Evolutionary conservation across 2,329 filamentous ascomycete species (phyloP).

Genomic region (Fusarium burgessii): DNA sequence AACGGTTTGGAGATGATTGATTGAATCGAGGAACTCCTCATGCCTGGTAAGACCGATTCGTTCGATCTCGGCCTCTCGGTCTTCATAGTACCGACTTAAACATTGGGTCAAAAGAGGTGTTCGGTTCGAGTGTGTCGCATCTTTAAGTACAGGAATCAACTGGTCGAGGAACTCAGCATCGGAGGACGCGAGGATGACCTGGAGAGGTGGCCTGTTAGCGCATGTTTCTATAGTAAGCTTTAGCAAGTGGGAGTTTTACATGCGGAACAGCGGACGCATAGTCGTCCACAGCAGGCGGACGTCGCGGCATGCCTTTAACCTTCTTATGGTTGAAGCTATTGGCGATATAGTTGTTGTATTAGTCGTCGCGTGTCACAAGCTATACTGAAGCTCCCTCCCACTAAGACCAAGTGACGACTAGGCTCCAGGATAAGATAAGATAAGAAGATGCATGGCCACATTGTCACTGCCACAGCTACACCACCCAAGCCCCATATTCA

Average conservation of each 20-base stretch:
- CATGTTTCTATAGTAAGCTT: neutral
- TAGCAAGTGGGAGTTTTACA: slow-evolving; percentile 48
- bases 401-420: slow-evolving; percentile 13
- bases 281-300: slow-evolving; percentile 60
- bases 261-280: slow-evolving; percentile 61
- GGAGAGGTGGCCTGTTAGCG: slow-evolving; percentile 13
- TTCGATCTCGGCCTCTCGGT: slow-evolving; percentile 92
- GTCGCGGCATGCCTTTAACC: slow-evolving; percentile 56
- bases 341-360: slow-evolving; percentile 18
- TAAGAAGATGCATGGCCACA: neutral
- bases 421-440: slow-evolving; percentile 11
- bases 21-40: slow-evolving; percentile 93
- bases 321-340: slow-evolving; percentile 17
- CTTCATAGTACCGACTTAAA: slow-evolving; percentile 78
- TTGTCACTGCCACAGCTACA: neutral
- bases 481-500: neutral
- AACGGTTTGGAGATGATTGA: slow-evolving; percentile 92
- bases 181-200: slow-evolving; percentile 94
- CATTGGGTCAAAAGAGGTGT: slow-evolving; percentile 80
- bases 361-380: slow-evolving; percentile 38
- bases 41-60: slow-evolving; percentile 95
- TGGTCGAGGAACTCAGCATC: slow-evolving; percentile 96
- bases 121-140: slow-evolving; percentile 82
- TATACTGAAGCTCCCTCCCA: slow-evolving; percentile 17
- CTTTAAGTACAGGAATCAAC: slow-evolving; percentile 92